Evolutionary conservation across 306 rosid species (phyloP).

Genomic region (Vigna reflexopilosa): DNA sequence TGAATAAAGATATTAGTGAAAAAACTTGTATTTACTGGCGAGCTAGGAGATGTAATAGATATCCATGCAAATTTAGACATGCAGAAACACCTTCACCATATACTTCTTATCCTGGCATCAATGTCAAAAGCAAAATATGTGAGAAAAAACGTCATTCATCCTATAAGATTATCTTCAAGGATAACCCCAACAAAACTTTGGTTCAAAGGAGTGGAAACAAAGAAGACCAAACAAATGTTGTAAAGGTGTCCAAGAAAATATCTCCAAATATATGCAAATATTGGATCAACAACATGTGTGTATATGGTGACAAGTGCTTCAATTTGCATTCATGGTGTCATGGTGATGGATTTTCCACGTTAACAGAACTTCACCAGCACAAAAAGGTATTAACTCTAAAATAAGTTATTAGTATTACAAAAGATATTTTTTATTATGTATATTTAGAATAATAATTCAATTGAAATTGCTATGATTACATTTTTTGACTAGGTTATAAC

Average conservation of each 20-base stretch:
- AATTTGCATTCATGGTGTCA: constrained; percentile 49
- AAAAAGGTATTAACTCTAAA: not conserved
- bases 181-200: not conserved
- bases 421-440: no score
- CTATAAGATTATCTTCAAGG: not conserved
- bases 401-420: no score
- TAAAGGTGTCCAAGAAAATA: not conserved
- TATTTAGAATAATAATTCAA: no score
- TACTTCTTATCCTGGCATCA: no score
- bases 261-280: constrained; percentile 45
- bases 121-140: no score
- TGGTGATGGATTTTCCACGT: constrained; percentile 44
- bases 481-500: constrained; percentile 31
- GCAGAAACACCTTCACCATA: no score
- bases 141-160: not conserved
- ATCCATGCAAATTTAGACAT: no score
- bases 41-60: no score
- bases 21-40: no score
- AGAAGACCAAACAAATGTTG: not conserved
- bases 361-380: constrained; percentile 61
- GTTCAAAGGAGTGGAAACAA: not conserved
- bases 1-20: no score
- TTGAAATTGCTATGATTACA: no score
- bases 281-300: constrained; percentile 52
- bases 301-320: constrained; percentile 47